A percentile compares a stretch with the other conserved stretches of the same genome.
phyloP scores from a whole-genome alignment of 805 yeast genomes.

The Zygoascus bituminiphila region DNA sequence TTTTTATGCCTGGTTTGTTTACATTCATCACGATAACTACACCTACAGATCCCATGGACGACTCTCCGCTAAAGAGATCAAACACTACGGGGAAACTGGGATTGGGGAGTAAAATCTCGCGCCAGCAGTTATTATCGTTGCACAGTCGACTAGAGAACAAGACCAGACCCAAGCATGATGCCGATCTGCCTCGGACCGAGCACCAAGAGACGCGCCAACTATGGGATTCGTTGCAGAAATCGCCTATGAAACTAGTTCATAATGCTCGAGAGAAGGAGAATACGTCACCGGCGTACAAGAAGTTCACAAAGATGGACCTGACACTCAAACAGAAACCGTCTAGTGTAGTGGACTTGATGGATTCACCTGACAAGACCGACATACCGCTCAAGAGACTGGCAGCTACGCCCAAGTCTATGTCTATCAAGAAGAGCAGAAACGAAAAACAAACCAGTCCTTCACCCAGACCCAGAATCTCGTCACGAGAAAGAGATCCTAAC shows the following conservation, averaged over 20 bases:
- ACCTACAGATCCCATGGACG: background rate
- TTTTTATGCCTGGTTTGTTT: background rate
- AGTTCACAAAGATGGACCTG: background rate
- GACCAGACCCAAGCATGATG: background rate
- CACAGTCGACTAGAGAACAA: background rate
- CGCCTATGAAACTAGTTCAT: background rate
- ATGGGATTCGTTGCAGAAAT: background rate
- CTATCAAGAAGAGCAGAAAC: background rate
- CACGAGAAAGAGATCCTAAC: background rate
- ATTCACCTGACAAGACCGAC: background rate
- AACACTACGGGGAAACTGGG: background rate
- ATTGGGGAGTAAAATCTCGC: background rate
- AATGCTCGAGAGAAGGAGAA: slow-evolving; percentile 1
- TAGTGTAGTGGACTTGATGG: background rate
- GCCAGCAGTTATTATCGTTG: background rate
- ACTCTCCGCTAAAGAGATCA: background rate
- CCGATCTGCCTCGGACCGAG: background rate
- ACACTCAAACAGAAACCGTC: background rate
- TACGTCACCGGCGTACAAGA: slow-evolving; percentile 1
- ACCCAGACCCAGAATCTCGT: background rate
- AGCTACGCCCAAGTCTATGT: background rate
- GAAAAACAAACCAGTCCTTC: background rate
- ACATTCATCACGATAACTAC: background rate
- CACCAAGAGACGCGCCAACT: background rate
- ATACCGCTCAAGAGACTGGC: background rate